phyloP scores from a whole-genome alignment of 164 flowering plant species.

The Vitis amurensis region DNA sequence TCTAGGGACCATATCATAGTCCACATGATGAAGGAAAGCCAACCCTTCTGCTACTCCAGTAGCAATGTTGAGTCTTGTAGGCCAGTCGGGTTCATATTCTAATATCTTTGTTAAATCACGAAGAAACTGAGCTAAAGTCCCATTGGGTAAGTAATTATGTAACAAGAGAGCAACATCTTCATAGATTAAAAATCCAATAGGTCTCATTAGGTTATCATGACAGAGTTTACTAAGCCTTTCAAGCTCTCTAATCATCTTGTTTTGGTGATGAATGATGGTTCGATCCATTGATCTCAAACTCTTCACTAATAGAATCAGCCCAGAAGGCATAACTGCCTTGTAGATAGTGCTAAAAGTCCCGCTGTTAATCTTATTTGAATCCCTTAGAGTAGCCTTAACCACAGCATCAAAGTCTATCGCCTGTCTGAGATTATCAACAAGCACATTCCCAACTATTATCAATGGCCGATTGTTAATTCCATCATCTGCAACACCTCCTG shows the following conservation, averaged over 20 bases:
- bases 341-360: slow-evolving; percentile 91
- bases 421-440: slow-evolving; percentile 83
- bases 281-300: slow-evolving; percentile 83
- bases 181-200: slow-evolving; percentile 78
- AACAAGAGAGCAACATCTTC: slow-evolving; percentile 84
- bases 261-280: slow-evolving; percentile 72
- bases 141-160: slow-evolving; percentile 72
- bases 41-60: slow-evolving; percentile 56
- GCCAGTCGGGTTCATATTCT: no score
- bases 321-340: slow-evolving; percentile 96
- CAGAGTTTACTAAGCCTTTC: slow-evolving; percentile 72
- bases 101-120: slow-evolving; percentile 27
- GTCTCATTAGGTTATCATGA: slow-evolving; percentile 80
- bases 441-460: slow-evolving; percentile 73
- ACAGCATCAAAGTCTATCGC: slow-evolving; percentile 88
- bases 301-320: slow-evolving; percentile 69
- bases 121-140: slow-evolving; percentile 74
- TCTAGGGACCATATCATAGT: no score
- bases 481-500: slow-evolving; percentile 40
- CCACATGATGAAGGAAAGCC: no score
- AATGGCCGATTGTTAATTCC: slow-evolving; percentile 41
- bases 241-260: slow-evolving; percentile 93
- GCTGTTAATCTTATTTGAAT: slow-evolving; percentile 66
- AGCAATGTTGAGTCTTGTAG: no score
- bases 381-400: slow-evolving; percentile 78